Conservation (phyloP, 2,329 filamentous ascomycete genomes). For the Thermothelomyces thermophilus region DNA sequence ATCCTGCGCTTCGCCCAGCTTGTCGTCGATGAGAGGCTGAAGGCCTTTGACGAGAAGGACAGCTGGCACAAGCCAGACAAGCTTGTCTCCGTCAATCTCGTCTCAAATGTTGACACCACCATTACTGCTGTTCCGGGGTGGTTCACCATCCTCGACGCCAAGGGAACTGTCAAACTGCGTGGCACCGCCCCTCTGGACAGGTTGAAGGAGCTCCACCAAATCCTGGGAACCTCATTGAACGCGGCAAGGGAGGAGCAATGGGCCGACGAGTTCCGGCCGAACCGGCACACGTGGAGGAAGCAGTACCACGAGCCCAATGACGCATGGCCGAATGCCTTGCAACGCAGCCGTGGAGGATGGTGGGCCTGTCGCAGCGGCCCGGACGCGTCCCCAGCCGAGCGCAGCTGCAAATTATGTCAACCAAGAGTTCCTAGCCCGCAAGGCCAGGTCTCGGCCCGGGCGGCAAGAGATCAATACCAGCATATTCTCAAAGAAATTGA, state of each 20-base stretch:
- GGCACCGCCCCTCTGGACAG: neutral
- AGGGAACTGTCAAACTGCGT: slow-evolving; percentile 1
- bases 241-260: neutral
- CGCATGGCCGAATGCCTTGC: slow-evolving; percentile 9
- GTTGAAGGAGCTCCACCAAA: slow-evolving; percentile 10
- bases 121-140: slow-evolving; percentile 7
- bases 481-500: slow-evolving; percentile 14
- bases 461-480: neutral
- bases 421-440: neutral
- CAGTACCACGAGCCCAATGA: slow-evolving; percentile 13
- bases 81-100: neutral
- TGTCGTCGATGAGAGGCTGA: neutral
- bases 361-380: slow-evolving; percentile 18
- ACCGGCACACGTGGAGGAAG: slow-evolving; percentile 2
- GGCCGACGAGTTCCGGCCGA: neutral
- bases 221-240: neutral
- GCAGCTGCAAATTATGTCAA: slow-evolving; percentile 11
- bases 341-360: slow-evolving; percentile 16
- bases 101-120: neutral
- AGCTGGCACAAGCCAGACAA: neutral
- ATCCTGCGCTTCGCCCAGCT: neutral
- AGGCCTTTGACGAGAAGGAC: neutral
- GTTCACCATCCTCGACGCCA: slow-evolving; percentile 16
- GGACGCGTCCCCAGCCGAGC: slow-evolving; percentile 12
- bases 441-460: neutral